phyloP scores from a whole-genome alignment of 495 filamentous ascomycete genomes.

The Endocarpon pusillum region DNA sequence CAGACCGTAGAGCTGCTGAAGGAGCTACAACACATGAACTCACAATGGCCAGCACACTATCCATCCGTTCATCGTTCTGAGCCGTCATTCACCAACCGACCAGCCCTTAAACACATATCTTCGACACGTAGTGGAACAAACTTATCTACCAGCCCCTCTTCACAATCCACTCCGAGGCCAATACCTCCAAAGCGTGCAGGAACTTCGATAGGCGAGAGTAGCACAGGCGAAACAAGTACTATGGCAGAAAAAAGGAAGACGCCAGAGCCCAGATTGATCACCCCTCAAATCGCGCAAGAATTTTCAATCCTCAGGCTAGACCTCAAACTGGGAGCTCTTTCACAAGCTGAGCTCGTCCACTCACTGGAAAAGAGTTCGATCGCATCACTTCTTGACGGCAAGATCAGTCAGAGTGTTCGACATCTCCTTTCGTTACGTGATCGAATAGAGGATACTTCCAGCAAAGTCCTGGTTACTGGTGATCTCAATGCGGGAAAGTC shows the following conservation, averaged over 20 bases:
- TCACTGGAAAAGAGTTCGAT: constrained; percentile 88
- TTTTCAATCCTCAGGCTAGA: constrained; percentile 93
- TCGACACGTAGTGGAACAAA: constrained; percentile 26
- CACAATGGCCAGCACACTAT: constrained; percentile 86
- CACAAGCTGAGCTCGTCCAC: constrained; percentile 83
- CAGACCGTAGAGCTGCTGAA: constrained; percentile 64
- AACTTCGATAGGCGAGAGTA: constrained; percentile 47
- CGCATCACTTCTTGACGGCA: constrained; percentile 78
- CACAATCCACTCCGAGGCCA: constrained; percentile 29
- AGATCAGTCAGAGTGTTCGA: constrained; percentile 81
- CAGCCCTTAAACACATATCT: constrained; percentile 34
- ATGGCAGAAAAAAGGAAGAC: constrained; percentile 36
- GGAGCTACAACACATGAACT: constrained; percentile 73
- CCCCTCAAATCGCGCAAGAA: constrained; percentile 84
- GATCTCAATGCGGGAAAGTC: constrained; percentile 97
- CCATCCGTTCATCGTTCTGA: constrained; percentile 60
- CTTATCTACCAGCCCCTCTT: constrained; percentile 12
- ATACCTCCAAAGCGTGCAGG: constrained; percentile 44
- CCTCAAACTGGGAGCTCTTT: constrained; percentile 69
- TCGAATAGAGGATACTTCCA: constrained; percentile 90
- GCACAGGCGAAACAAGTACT: constrained; percentile 53
- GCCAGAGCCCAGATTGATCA: constrained; percentile 60
- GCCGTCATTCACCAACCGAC: constrained; percentile 23
- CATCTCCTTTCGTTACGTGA: constrained; percentile 76
- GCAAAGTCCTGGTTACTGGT: constrained; percentile 94